Base-by-base conservation (phyloP, 345 rosid genomes). In the Arabis hirsuta region DNA sequence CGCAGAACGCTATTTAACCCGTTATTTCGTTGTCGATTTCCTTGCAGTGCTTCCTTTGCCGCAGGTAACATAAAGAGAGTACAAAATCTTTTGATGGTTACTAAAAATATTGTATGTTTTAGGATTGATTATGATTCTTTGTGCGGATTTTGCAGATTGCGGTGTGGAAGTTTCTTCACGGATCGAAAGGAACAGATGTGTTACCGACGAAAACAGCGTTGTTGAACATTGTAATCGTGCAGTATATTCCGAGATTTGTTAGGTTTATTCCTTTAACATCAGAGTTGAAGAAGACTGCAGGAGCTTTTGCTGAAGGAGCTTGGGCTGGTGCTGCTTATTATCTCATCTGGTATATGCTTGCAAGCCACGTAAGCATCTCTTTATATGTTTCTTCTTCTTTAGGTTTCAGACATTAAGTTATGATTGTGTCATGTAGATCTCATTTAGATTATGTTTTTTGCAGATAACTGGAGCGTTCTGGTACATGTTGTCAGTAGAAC, bases 381-480 rank as follows among this genome's bases (percentile, higher is more conserved):
- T 38, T n/a, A 38, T 19, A 9, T 39, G 32, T 11, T 24, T 31
- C 44, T 42, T 60, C 42, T 47, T 46, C 43, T 1, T 58, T 63
- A 54, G 6, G 51, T 26, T 39, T 41, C 27, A 14, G 56, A 10
- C 32, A 9, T 36, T 24, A 3, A 29, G 32, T 3, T 12, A 24
- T 60, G 26, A 12, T 46, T 22, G 38, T 61, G 26, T 13, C 20
- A 2, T 43, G 3, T 61, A 22, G 24, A 7, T 32, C 47, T 36
- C 39, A 38, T 47, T 36, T 6, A 11, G 9, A 5, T 7, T 34
- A 13, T 2, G 4, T 4, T 19, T 68, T 22, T 43, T 60, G 45
- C 88, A 92, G 98, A 85, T 90, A 62, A 84, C 76, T 8, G 98
- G 98, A 50, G 94, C 95, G 20, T 83, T 92, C 24, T 92, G 96